Percentiles rank a stretch among this genome's conserved stretches.
These are phyloP conservation scores for Pyrenochaeta sp. DNA, from an alignment of 2,329 filamentous ascomycete genomes.

Conservation along the genomic window DNA sequence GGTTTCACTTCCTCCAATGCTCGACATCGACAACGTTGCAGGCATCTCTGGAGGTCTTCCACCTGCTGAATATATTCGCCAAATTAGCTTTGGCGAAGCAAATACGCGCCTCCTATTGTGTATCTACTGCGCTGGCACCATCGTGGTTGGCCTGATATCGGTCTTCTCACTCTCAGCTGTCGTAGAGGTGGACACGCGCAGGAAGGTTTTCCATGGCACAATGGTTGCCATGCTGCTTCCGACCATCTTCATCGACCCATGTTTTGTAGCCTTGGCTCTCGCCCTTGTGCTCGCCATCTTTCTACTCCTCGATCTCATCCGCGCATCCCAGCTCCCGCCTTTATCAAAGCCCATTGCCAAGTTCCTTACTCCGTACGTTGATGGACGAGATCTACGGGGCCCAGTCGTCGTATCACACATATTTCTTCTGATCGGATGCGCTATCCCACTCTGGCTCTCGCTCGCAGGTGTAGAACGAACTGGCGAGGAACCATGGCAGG, in stretches of 20 bases:
- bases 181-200: slow-evolving; percentile 92
- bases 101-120: slow-evolving; percentile 82
- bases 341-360: slow-evolving; percentile 83
- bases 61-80: slow-evolving; percentile 70
- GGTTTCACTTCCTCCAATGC: slow-evolving; percentile 72
- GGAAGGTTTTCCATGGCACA: slow-evolving; percentile 98
- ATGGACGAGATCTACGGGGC: slow-evolving; percentile 89
- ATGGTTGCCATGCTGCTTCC: slow-evolving; percentile 97
- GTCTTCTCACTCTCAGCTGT: slow-evolving; percentile 78
- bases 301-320: slow-evolving; percentile 84
- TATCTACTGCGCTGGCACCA: slow-evolving; percentile 75
- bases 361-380: slow-evolving; percentile 93
- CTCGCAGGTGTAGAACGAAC: slow-evolving; percentile 73
- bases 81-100: slow-evolving; percentile 72
- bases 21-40: slow-evolving; percentile 27
- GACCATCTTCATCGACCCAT: slow-evolving; percentile 84
- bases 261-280: slow-evolving; percentile 83
- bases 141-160: slow-evolving; percentile 74
- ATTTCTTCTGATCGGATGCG: slow-evolving; percentile 93
- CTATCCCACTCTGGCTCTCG: slow-evolving; percentile 91
- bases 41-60: slow-evolving; percentile 13
- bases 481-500: slow-evolving; percentile 65
- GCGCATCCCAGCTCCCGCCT: slow-evolving; percentile 90
- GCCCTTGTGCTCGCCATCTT: slow-evolving; percentile 82
- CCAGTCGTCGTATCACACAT: slow-evolving; percentile 97